A percentile compares a stretch with the other conserved stretches of the same genome.
Evolutionary conservation across 2,329 filamentous ascomycete genomes (phyloP).

Genomic region (Phyllosticta citrichinensis): DNA sequence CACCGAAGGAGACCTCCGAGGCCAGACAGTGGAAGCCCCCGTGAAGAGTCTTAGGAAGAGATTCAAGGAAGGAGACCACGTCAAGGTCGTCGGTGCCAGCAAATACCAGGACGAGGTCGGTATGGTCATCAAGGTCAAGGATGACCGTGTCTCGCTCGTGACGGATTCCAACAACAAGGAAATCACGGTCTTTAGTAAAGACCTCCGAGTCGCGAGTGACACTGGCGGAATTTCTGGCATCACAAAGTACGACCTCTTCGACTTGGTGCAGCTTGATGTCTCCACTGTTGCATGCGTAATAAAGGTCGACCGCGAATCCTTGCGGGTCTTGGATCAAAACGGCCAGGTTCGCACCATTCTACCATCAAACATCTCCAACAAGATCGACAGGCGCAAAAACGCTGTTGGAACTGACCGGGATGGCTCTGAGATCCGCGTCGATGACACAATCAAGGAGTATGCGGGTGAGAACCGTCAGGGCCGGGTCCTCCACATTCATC

Average conservation of each 20-base stretch:
- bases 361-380: constrained; percentile 86
- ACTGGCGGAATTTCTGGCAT: constrained; percentile 75
- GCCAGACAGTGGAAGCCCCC: constrained; percentile 84
- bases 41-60: constrained; percentile 86
- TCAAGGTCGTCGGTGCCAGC: constrained; percentile 96
- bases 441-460: constrained; percentile 86
- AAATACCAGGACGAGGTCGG: constrained; percentile 91
- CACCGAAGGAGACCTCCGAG: constrained; percentile 68
- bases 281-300: constrained; percentile 88
- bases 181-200: constrained; percentile 96
- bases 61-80: constrained; percentile 89
- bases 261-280: constrained; percentile 86
- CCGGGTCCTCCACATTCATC: constrained; percentile 86
- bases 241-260: constrained; percentile 86
- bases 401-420: constrained; percentile 88
- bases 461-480: constrained; percentile 78
- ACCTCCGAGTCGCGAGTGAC: constrained; percentile 85
- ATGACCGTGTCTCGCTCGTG: constrained; percentile 84
- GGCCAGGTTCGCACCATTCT: constrained; percentile 72
- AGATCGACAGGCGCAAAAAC: constrained; percentile 69
- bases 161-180: constrained; percentile 89
- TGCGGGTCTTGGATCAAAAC: constrained; percentile 85
- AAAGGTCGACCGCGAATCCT: constrained; percentile 87
- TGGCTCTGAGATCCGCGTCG: constrained; percentile 81
- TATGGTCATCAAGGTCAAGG: constrained; percentile 88